A percentile compares a stretch with the other conserved stretches of the same genome.
Conservation (phyloP, 345 rosid genomes). For the Raphanus raphanistrum region DNA sequence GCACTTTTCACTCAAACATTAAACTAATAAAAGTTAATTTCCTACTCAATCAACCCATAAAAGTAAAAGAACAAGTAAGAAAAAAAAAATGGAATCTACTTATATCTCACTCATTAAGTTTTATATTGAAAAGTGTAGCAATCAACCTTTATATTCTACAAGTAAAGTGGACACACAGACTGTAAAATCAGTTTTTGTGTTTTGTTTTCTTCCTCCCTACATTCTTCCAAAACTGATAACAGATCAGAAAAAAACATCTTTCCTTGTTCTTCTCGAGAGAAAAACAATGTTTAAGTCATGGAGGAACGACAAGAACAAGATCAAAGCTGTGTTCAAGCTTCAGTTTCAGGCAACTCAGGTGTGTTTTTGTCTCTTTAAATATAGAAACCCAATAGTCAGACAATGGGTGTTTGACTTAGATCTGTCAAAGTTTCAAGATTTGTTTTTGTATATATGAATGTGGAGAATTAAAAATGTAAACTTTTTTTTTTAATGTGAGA, state of each 20-base stretch:
- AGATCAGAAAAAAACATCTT: constrained; percentile 14
- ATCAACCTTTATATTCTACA: constrained; percentile 38
- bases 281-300: constrained; percentile 82
- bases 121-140: constrained; percentile 10
- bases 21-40: constrained; percentile 26
- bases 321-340: constrained; percentile 84
- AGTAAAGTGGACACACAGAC: constrained; percentile 36
- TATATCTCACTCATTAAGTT: constrained; percentile 32
- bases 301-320: constrained; percentile 85
- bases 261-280: constrained; percentile 17
- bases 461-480: constrained; percentile 5
- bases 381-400: not conserved
- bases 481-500: constrained; percentile 26
- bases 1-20: constrained; percentile 33
- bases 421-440: constrained; percentile 30
- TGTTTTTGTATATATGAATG: not conserved
- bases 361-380: constrained; percentile 28
- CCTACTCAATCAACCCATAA: constrained; percentile 7
- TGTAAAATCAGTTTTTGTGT: constrained; percentile 33
- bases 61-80: constrained; percentile 1
- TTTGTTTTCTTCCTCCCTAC: constrained; percentile 26
- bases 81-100: constrained; percentile 28
- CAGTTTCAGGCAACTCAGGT: constrained; percentile 99
- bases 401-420: not conserved
- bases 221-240: constrained; percentile 31